Evolutionary conservation across 1,284 basidiomycete species (phyloP).

Genomic region (Apiotrichum montevideense): DNA sequence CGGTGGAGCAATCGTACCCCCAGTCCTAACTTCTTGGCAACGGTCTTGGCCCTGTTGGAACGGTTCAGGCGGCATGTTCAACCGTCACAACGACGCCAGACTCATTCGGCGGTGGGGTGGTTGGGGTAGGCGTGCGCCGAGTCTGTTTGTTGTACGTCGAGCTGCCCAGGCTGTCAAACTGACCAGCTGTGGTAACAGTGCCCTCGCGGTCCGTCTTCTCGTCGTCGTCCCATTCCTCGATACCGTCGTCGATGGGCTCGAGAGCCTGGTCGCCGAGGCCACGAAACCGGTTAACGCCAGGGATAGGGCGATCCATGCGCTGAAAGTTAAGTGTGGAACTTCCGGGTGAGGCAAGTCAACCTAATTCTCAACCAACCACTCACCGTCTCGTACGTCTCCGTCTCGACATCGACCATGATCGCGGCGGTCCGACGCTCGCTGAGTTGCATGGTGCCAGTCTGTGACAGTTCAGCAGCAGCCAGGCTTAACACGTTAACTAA

Average conservation of each 20-base stretch:
- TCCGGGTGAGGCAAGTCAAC: too few relatives aligned
- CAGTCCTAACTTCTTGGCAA: too few relatives aligned
- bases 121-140: background rate
- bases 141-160: background rate
- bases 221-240: background rate
- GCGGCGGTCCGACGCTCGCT: background rate
- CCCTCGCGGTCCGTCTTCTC: background rate
- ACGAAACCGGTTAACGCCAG: too few relatives aligned
- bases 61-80: too few relatives aligned
- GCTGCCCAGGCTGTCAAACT: background rate
- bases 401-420: slow-evolving; percentile 22
- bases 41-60: too few relatives aligned
- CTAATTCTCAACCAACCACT: background rate
- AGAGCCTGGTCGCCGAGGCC: background rate
- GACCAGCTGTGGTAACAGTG: too few relatives aligned
- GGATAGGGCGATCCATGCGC: background rate
- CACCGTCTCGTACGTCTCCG: slow-evolving; percentile 12
- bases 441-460: background rate
- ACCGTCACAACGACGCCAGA: too few relatives aligned
- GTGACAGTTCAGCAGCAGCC: too few relatives aligned
- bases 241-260: background rate
- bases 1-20: too few relatives aligned
- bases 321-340: background rate
- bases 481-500: too few relatives aligned
- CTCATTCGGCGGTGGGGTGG: too few relatives aligned